Evolutionary conservation across 1,139 yeast species (phyloP).

Genomic region (Debaryomyces psychrophilus): DNA sequence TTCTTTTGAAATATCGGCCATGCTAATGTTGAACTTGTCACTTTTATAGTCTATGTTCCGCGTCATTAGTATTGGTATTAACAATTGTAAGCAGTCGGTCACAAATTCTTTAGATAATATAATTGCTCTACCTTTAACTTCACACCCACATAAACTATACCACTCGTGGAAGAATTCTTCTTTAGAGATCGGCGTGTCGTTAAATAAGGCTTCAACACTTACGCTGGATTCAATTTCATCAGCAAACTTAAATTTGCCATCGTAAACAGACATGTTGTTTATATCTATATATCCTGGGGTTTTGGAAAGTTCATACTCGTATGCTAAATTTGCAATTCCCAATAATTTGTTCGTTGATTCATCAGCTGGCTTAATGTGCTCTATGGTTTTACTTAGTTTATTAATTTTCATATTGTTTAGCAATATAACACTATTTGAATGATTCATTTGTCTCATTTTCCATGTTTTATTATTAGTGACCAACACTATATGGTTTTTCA

Average conservation of each 20-base stretch:
- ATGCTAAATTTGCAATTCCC: conserved; percentile 47
- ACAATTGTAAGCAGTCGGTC: conserved; percentile 39
- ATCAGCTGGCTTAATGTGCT: conserved; percentile 8
- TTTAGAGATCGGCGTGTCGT: conserved; percentile 58
- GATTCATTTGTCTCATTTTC: conserved; percentile 76
- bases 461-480: conserved; percentile 64
- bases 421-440: conserved; percentile 77
- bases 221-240: neutral
- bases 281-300: conserved; percentile 49
- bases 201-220: conserved; percentile 43
- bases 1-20: conserved; percentile 22
- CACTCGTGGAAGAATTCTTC: conserved; percentile 56
- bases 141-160: conserved; percentile 61
- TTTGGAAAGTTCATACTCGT: conserved; percentile 54
- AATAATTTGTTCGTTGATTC: conserved; percentile 26
- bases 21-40: conserved; percentile 21
- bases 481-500: conserved; percentile 54
- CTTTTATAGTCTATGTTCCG: conserved; percentile 34
- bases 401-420: conserved; percentile 38
- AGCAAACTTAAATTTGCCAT: conserved; percentile 25
- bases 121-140: conserved; percentile 39
- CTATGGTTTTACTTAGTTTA: conserved; percentile 12
- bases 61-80: conserved; percentile 56
- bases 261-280: conserved; percentile 50
- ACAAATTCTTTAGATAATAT: conserved; percentile 26